Evolutionary conservation across 768 basidiomycete species (phyloP), one percentile per base, ranked within the genome.

Genomic region (Pleurotus tuoliensis): DNA sequence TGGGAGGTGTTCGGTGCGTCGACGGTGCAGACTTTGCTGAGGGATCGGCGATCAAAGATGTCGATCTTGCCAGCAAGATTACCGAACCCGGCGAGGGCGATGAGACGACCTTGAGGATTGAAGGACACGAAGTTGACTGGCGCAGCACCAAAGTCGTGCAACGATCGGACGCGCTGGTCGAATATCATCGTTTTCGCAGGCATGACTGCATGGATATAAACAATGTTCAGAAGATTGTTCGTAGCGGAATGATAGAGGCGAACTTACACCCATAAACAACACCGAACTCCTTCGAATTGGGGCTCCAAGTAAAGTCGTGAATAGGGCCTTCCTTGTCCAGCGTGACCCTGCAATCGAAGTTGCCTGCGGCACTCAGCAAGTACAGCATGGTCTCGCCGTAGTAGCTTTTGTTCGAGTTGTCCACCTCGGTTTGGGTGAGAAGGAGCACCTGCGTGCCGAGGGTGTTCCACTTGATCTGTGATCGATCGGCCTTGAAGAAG

Each of bases 321-420:
- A 99, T 93, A 0, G 94, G 94, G 1, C 97, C 97, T 59, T 98
- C 96, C 76, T 97, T 98, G 73, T 97, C 94, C 63, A 92, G 74
- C 1, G 80, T 75, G 24, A 98, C 90, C 25, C 93, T 80, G 67
- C 92, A 93, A 67, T 98, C 95, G 63, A 94, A 98, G 63, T 93
- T 91, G 13, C 96, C 95, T 7, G 92, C 88, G 15, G 94, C 86
- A 61, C 88, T 94, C 59, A 98, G 82, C 12, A 98, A 80, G 73
- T 96, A 98, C 65, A 99, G 76, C 52, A 92, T 92, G 2, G 95
- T 97, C 76, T 98, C 96, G 54, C 97, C 97, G 62, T 98, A 99
- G 71, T 99, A 99, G 65, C 88, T 94, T 82, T 92, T 97, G 71
- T 96, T 96, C 46, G 92, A 88, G 68, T 92, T 92, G 67, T 99